Evolutionary conservation across 192 early-diverging fungal genomes (phyloP).

Genomic region (Kickxella alabastrina): DNA sequence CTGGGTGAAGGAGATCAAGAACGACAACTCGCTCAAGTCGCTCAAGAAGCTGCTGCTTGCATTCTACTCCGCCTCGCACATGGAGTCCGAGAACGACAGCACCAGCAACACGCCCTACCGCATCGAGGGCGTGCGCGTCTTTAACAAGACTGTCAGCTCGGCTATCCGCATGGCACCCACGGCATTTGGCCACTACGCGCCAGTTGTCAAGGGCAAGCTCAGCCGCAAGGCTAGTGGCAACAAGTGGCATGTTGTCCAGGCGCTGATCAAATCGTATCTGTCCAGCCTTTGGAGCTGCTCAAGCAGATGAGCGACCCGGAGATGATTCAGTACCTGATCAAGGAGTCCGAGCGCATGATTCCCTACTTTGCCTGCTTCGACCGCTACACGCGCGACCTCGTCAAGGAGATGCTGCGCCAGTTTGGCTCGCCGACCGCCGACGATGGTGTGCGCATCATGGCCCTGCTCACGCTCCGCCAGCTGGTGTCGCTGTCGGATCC

Average conservation of each 20-base stretch:
- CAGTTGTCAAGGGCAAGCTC: constrained; percentile 33
- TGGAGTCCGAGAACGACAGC: constrained; percentile 65
- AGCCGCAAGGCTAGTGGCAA: constrained; percentile 18
- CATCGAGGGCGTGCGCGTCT: constrained; percentile 65
- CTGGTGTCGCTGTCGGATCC: constrained; percentile 56
- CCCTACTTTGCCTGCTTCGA: constrained; percentile 80
- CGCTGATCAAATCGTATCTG: constrained; percentile 81
- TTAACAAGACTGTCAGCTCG: constrained; percentile 77
- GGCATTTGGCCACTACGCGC: constrained; percentile 69
- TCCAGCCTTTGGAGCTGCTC: constrained; percentile 70
- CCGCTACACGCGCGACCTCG: constrained; percentile 75
- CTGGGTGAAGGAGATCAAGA: constrained; percentile 64
- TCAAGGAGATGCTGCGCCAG: constrained; percentile 55
- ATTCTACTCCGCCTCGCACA: constrained; percentile 74
- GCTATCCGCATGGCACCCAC: constrained; percentile 65
- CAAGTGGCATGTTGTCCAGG: constrained; percentile 73
- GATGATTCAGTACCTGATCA: constrained; percentile 81
- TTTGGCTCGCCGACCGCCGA: constrained; percentile 56
- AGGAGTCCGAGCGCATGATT: constrained; percentile 71
- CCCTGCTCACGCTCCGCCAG: constrained; percentile 80
- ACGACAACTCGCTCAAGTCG: constrained; percentile 63
- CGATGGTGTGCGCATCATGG: constrained; percentile 71
- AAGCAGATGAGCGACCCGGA: constrained; percentile 76
- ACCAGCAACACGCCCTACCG: constrained; percentile 58
- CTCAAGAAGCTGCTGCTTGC: constrained; percentile 76